Evolutionary conservation across 352 stramenopile genomes (phyloP).

Genomic region (Peronospora belbahrii): DNA sequence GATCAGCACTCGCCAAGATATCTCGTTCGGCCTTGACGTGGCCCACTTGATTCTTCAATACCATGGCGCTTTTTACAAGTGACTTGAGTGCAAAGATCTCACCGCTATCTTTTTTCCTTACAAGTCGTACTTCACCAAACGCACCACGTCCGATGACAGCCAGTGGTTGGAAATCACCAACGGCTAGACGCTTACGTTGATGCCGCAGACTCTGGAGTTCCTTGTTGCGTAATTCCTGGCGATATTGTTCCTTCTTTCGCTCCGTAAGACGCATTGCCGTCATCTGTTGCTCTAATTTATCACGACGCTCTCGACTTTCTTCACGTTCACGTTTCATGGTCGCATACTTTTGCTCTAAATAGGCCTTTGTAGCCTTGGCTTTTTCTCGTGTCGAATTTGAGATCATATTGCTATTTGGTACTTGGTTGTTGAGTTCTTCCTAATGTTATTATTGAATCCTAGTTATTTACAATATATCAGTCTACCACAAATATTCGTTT

Average conservation of each 20-base stretch:
- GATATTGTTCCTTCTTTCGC: conserved; percentile 72
- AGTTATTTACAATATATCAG: no score
- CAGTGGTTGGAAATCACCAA: conserved; percentile 95
- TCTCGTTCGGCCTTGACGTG: conserved; percentile 97
- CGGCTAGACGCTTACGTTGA: conserved; percentile 68
- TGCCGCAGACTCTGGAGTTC: conserved; percentile 76
- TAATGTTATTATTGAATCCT: no score
- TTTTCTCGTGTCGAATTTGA: conserved; percentile 83
- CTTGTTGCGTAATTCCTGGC: conserved; percentile 63
- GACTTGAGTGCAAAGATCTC: conserved; percentile 90
- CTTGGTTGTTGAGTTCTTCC: no score
- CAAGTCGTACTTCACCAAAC: conserved; percentile 95
- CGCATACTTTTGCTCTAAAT: conserved; percentile 86
- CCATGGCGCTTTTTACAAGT: conserved; percentile 88
- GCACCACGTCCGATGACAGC: conserved; percentile 96
- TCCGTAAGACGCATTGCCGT: conserved; percentile 67
- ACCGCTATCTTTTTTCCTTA: conserved; percentile 74
- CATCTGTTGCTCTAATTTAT: conserved; percentile 81
- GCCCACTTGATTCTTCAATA: conserved; percentile 91
- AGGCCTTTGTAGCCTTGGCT: conserved; percentile 82
- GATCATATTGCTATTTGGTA: conserved; percentile 48
- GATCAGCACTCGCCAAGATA: conserved; percentile 89
- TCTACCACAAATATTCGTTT: no score
- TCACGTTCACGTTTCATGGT: conserved; percentile 85
- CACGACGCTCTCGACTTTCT: conserved; percentile 65